Evolutionary conservation across 2,329 filamentous ascomycete genomes (phyloP), one percentile per base, ranked within the genome.

Genomic region (Venturia pyrina): DNA sequence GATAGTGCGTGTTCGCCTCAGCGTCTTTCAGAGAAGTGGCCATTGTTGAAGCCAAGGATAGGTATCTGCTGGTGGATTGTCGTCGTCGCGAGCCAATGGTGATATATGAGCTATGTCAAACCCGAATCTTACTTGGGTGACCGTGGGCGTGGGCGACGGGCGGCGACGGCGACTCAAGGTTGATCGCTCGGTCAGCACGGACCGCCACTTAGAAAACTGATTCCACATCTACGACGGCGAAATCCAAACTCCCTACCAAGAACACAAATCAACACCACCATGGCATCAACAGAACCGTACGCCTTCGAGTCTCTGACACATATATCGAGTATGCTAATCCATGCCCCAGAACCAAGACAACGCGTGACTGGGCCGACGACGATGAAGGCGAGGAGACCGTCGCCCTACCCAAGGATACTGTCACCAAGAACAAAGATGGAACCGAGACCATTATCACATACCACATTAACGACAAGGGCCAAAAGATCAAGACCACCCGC

Each of bases 401-500:
- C 81, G 81, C 85, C 71, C 89, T 99, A 72, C 95, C 95, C 68
- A 85, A 90, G 71, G 87, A 90, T 71, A 89, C 95, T 81, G 90
- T 93, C 72, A 93, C 91, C 77, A 89, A 89, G 77, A 98, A 99
- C 87, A 96, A 97, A 82, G 95, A 99, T 78, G 95, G 96, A 76
- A 96, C 91, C 73, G 96, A 97, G 81, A 99, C 96, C 60, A 89
- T 95, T 72, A 88, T 96, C 75, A 90, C 90, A 69, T 96, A 91
- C 82, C 86, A 87, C 73, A 87, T 91, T 81, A 93, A 96, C 81
- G 95, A 99, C 71, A 86, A 93, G 69, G 90, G 90, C 79, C 93
- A 96, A 78, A 96, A 96, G 79, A 90, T 98, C 75, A 98, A 98
- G 85, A 95, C 92, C 69, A 98, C 93, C 68, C 93, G 95, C 77